Base-by-base conservation (phyloP, 2,329 filamentous ascomycete species). In the Fusarium sp. region DNA sequence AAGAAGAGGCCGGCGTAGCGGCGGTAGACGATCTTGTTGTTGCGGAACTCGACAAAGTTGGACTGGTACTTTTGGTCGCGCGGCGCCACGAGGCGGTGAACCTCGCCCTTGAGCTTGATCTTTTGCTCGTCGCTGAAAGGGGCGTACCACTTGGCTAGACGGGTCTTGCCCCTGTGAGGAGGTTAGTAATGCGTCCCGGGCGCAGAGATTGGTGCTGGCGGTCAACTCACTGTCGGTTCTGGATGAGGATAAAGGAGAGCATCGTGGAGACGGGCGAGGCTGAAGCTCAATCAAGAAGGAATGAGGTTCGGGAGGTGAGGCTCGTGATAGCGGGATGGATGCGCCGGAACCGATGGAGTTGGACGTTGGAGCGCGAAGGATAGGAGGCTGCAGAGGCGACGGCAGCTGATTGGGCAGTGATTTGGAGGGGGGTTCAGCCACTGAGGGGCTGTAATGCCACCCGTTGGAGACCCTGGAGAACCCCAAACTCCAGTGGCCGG, bases 11-110 rank as follows among this genome's bases (percentile, higher is more conserved):
- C 97, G 0, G 97, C 97, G 85, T 99, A 99, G 72, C 97, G 94
- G 52, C 97, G 93, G 87, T 99, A 99, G 63, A 99, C 95, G 79
- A 99, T 94, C 87, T 98, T 98, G 82, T 96, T 95, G 85, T 95
- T 94, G 76, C 94, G 93, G 86, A 93, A 93, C 86, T 99, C 97
- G 88, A 99, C 97, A 81, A 99, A 99, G 87, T 99, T 99, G 86
- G 95, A 98, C 84, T 99, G 97, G 88, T 99, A 98, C 83, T 99
- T 99, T 83, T 99, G 97, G 85, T 99, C 97, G 81, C 97, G 94
- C 8, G 97, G 97, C 0, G 97, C 97, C 71, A 99, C 96, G 77
- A 99, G 95, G 73, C 97, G 95, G 88, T 99, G 97, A 79, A 98
- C 94, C 87, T 99, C 97, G 89, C 97, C 97, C 85, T 99, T 99